Evolutionary conservation across 2,329 filamentous ascomycete species (phyloP).

Genomic region (Hypoxylon sp.): DNA sequence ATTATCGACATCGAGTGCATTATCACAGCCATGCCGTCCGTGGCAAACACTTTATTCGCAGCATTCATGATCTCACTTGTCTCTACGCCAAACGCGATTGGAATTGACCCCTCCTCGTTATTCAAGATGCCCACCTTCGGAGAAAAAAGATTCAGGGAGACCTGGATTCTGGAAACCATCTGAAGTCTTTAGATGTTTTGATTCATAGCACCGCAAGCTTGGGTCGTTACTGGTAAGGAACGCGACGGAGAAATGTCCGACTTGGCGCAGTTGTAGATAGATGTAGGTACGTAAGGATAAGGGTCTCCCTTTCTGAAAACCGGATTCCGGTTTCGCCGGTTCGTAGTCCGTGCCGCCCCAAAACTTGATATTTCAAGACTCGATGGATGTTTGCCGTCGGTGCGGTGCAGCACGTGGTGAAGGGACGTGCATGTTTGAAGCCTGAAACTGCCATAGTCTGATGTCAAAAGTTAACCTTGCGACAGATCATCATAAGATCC

Average conservation of each 20-base stretch:
- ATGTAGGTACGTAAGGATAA: conserved; percentile 1
- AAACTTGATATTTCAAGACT: conserved; percentile 7
- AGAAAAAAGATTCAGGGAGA: neutral
- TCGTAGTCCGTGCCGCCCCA: conserved; percentile 6
- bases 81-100: neutral
- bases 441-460: conserved; percentile 34
- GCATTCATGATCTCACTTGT: neutral
- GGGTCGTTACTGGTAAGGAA: conserved; percentile 6
- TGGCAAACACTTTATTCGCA: conserved; percentile 3
- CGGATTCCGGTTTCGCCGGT: conserved; percentile 15
- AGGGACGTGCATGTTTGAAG: conserved; percentile 32
- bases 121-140: conserved; percentile 13
- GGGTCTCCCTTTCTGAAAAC: conserved; percentile 1
- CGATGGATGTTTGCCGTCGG: conserved; percentile 3
- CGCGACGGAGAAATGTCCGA: conserved; percentile 1
- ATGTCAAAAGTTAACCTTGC: conserved; percentile 28
- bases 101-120: neutral
- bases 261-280: neutral
- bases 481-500: conserved; percentile 33
- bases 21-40: conserved; percentile 3
- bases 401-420: conserved; percentile 27
- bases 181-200: conserved; percentile 6
- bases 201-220: conserved; percentile 1
- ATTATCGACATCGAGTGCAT: conserved; percentile 11
- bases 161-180: conserved; percentile 6